Evolutionary conservation across 139 green algal species (phyloP).

Genomic region (Ettlia oleoabundans): DNA sequence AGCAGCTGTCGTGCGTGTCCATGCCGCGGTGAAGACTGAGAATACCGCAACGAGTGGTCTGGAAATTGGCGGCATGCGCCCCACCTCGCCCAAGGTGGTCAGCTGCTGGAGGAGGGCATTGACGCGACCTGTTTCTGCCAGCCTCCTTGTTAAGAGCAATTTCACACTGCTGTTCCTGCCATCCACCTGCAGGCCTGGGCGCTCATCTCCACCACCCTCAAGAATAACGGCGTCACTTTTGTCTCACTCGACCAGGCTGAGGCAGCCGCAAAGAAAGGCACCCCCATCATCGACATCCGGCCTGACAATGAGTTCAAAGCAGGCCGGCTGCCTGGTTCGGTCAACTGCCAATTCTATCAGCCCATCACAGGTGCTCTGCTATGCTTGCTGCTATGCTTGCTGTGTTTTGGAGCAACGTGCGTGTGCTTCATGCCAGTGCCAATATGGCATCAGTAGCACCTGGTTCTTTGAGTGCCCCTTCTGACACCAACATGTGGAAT

Average conservation of each 20-base stretch:
- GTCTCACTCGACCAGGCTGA: neutral
- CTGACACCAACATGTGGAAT: neutral
- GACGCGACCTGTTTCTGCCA: too few species aligned
- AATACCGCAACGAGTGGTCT: neutral
- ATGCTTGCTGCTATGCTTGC: neutral
- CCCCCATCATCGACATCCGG: slow-evolving; percentile 4
- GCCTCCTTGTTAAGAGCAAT: neutral
- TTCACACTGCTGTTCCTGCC: neutral
- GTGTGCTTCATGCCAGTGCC: neutral
- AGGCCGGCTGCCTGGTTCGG: slow-evolving; percentile 51
- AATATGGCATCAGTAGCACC: too few species aligned
- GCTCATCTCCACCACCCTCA: slow-evolving; percentile 12
- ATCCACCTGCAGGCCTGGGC: slow-evolving; percentile 26
- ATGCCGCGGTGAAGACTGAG: neutral
- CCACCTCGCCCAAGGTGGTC: slow-evolving; percentile 31
- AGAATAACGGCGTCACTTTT: slow-evolving; percentile 18
- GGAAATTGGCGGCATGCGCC: slow-evolving; percentile 35
- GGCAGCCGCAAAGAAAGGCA: neutral
- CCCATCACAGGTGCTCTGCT: slow-evolving; percentile 52
- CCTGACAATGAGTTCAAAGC: slow-evolving; percentile 1
- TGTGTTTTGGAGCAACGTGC: neutral
- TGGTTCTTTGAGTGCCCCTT: neutral
- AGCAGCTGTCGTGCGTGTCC: neutral
- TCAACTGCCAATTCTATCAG: slow-evolving; percentile 63
- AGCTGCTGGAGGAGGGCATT: neutral